phyloP scores from a whole-genome alignment of 1,139 yeast species.

The Pichia sp. region DNA sequence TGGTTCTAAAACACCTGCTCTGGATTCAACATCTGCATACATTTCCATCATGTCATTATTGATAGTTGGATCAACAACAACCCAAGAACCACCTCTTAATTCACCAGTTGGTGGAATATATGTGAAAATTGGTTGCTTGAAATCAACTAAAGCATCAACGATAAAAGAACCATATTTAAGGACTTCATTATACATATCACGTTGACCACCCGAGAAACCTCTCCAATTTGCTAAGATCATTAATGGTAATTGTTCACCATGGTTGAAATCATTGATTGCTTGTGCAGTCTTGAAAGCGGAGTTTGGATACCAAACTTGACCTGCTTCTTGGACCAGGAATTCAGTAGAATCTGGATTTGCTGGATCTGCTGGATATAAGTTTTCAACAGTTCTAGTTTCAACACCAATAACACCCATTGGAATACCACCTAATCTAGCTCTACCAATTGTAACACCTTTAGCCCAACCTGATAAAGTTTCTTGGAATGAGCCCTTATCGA shows the following conservation, averaged over 20 bases:
- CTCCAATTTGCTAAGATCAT: constrained; percentile 99
- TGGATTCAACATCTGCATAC: constrained; percentile 95
- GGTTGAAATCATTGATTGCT: constrained; percentile 93
- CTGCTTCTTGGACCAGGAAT: constrained; percentile 85
- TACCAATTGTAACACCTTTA: constrained; percentile 94
- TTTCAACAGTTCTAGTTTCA: constrained; percentile 85
- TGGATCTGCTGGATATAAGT: constrained; percentile 92
- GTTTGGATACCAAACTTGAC: constrained; percentile 99
- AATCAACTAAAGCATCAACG: constrained; percentile 94
- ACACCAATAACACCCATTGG: constrained; percentile 98
- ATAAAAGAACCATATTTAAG: constrained; percentile 93
- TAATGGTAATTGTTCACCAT: constrained; percentile 95
- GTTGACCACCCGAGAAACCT: constrained; percentile 99
- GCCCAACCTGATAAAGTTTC: constrained; percentile 99
- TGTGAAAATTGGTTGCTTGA: constrained; percentile 92
- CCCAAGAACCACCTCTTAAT: constrained; percentile 99
- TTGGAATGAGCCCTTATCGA: constrained; percentile 88
- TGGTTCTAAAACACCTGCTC: constrained; percentile 98
- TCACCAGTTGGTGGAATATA: constrained; percentile 98
- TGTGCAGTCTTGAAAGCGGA: constrained; percentile 98
- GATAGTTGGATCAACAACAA: constrained; percentile 97
- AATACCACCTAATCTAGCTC: constrained; percentile 98
- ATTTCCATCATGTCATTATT: constrained; percentile 97
- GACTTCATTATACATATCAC: constrained; percentile 98
- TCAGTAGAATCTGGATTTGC: constrained; percentile 96